Percentiles rank a stretch among this genome's conserved stretches.
Conservation (phyloP, 1,284 basidiomycete genomes). For the Cutaneotrichosporon spelunceum region DNA sequence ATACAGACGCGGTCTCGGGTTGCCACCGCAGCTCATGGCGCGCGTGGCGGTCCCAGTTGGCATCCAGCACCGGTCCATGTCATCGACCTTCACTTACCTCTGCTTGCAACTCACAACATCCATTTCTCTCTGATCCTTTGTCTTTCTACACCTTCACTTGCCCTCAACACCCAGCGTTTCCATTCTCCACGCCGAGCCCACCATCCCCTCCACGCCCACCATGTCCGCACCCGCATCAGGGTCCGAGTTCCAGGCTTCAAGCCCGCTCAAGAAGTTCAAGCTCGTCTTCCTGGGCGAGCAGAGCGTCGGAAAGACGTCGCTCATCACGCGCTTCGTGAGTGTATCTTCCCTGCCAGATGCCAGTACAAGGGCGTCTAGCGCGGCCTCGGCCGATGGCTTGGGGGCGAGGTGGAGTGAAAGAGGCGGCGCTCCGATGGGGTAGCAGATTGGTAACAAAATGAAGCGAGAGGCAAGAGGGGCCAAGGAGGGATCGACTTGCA, state of each 20-base stretch:
- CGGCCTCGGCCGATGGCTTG: no score
- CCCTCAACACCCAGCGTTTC: neutral
- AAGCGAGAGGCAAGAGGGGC: no score
- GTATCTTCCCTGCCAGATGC: neutral
- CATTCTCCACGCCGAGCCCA: neutral
- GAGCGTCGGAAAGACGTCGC: slow-evolving; percentile 92
- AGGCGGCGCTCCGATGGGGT: neutral
- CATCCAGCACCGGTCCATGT: no score
- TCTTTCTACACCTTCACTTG: neutral
- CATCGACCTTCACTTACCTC: no score
- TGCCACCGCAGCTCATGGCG: no score
- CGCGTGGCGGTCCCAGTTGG: no score
- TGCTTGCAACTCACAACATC: neutral
- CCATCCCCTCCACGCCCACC: slow-evolving; percentile 4
- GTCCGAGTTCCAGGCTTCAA: slow-evolving; percentile 25
- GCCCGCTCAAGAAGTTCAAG: slow-evolving; percentile 88
- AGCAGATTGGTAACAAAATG: neutral
- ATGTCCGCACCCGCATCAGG: slow-evolving; percentile 19
- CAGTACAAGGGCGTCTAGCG: neutral
- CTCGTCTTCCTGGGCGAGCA: slow-evolving; percentile 91
- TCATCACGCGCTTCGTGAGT: slow-evolving; percentile 81
- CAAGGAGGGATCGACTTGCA: neutral
- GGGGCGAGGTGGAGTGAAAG: neutral
- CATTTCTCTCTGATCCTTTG: neutral
- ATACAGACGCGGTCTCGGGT: no score